A percentile compares a stretch with the other conserved stretches of the same genome.
Evolutionary conservation across 2,329 filamentous ascomycete genomes (phyloP).

Genomic region (Verticillium albo-atrum): DNA sequence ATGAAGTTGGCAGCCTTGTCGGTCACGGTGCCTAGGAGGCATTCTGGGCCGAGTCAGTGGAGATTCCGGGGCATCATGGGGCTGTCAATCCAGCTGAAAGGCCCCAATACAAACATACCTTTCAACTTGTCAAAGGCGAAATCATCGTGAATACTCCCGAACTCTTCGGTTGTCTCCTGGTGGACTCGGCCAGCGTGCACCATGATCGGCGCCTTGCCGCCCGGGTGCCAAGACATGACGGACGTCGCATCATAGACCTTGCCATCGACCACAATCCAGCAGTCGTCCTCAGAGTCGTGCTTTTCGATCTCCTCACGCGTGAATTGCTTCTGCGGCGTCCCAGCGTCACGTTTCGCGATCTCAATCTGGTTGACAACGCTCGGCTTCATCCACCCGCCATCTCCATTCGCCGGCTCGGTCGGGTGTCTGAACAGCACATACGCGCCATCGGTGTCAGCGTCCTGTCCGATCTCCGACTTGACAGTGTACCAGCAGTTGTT

Average conservation of each 20-base stretch:
- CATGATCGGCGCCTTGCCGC: slow-evolving; percentile 41
- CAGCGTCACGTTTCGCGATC: slow-evolving; percentile 35
- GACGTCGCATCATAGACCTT: slow-evolving; percentile 47
- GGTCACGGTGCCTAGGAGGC: slow-evolving; percentile 42
- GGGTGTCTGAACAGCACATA: slow-evolving; percentile 41
- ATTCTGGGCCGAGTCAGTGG: slow-evolving; percentile 29
- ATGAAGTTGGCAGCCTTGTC: slow-evolving; percentile 43
- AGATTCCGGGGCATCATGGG: not conserved
- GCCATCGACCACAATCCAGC: slow-evolving; percentile 48
- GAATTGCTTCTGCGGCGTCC: slow-evolving; percentile 43
- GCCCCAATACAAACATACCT: slow-evolving; percentile 19
- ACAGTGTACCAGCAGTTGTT: slow-evolving; percentile 48
- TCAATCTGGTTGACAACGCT: slow-evolving; percentile 39
- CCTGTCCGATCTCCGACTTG: slow-evolving; percentile 31
- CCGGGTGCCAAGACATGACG: slow-evolving; percentile 44
- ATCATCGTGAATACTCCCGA: slow-evolving; percentile 45
- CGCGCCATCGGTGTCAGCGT: slow-evolving; percentile 17
- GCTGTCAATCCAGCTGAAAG: not conserved
- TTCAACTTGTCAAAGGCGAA: slow-evolving; percentile 45
- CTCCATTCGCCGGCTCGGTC: slow-evolving; percentile 33
- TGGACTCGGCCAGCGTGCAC: slow-evolving; percentile 45
- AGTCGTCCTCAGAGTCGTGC: slow-evolving; percentile 40
- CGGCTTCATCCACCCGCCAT: slow-evolving; percentile 47
- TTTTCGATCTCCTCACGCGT: slow-evolving; percentile 49
- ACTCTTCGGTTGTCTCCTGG: slow-evolving; percentile 42